Conservation (phyloP, 1,139 yeast genomes). For the Yamadazyma sp. region DNA sequence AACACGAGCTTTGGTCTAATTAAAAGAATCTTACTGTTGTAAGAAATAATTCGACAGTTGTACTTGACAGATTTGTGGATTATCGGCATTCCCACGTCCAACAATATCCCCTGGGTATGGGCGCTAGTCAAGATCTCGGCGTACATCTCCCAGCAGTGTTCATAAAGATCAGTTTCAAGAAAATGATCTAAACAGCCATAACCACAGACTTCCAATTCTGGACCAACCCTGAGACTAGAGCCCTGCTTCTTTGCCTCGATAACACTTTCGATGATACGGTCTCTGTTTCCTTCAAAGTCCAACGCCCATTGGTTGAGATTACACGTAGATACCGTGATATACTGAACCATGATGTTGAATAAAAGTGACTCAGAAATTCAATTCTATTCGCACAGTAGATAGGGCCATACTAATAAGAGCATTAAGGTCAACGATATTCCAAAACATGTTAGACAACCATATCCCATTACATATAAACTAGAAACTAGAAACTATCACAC, state of each 20-base stretch:
- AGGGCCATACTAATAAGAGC: too few relatives aligned
- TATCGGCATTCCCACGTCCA: conserved; percentile 95
- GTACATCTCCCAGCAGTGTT: conserved; percentile 95
- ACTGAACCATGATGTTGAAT: conserved; percentile 53
- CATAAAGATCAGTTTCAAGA: conserved; percentile 81
- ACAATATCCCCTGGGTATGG: conserved; percentile 69
- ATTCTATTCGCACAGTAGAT: too few relatives aligned
- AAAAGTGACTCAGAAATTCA: too few relatives aligned
- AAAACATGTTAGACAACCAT: too few relatives aligned
- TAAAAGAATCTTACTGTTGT: conserved; percentile 73
- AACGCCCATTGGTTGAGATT: conserved; percentile 97
- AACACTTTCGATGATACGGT: conserved; percentile 82
- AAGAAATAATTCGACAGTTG: conserved; percentile 84
- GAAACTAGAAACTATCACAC: background rate
- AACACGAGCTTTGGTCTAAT: conserved; percentile 91
- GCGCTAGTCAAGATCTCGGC: conserved; percentile 66
- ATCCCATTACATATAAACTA: too few relatives aligned
- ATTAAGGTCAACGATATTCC: too few relatives aligned
- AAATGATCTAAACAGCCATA: conserved; percentile 97
- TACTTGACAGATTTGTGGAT: conserved; percentile 84
- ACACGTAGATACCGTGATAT: conserved; percentile 60
- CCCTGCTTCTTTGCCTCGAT: conserved; percentile 69
- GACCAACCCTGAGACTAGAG: conserved; percentile 89
- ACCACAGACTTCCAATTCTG: conserved; percentile 92
- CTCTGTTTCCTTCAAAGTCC: conserved; percentile 96